These are phyloP conservation scores for Anethum foeniculum DNA, from an alignment of 140 eudicot species.

Conservation along the genomic window DNA sequence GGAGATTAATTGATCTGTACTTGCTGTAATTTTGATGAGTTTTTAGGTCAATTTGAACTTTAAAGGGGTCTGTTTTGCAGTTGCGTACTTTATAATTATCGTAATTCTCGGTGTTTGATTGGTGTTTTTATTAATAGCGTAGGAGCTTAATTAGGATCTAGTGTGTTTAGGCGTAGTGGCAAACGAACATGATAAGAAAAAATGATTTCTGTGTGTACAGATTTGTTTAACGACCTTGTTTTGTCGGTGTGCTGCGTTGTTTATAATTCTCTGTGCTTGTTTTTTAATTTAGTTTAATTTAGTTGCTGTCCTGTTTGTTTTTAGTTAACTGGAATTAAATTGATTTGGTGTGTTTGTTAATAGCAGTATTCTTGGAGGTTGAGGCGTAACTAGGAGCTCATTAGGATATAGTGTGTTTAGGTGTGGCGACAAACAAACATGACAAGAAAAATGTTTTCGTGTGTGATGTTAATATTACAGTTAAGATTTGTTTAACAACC, in stretches of 20 bases:
- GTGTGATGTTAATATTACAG: not conserved
- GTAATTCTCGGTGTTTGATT: not conserved
- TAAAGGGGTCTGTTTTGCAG: not conserved
- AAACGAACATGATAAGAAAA: not conserved
- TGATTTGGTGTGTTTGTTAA: not conserved
- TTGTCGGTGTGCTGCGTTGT: too few species aligned
- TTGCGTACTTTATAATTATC: not conserved
- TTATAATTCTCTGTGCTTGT: not conserved
- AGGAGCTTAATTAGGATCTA: not conserved
- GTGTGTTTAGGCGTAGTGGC: not conserved
- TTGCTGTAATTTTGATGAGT: not conserved
- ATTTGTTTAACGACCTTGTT: too few species aligned
- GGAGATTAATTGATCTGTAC: not conserved
- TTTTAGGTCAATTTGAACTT: not conserved
- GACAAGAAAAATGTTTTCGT: not conserved
- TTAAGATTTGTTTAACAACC: not conserved
- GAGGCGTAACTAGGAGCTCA: not conserved
- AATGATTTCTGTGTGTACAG: not conserved
- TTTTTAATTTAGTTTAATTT: not conserved
- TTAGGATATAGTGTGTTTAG: not conserved
- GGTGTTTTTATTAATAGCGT: too few species aligned
- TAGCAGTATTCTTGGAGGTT: not conserved
- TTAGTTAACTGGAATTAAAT: not conserved
- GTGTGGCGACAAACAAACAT: not conserved
- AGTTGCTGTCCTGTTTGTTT: not conserved